Percentiles rank a stretch among this genome's conserved stretches.
Conservation (phyloP, 192 early-diverging fungal species). For the Linnemannia hyalina region DNA sequence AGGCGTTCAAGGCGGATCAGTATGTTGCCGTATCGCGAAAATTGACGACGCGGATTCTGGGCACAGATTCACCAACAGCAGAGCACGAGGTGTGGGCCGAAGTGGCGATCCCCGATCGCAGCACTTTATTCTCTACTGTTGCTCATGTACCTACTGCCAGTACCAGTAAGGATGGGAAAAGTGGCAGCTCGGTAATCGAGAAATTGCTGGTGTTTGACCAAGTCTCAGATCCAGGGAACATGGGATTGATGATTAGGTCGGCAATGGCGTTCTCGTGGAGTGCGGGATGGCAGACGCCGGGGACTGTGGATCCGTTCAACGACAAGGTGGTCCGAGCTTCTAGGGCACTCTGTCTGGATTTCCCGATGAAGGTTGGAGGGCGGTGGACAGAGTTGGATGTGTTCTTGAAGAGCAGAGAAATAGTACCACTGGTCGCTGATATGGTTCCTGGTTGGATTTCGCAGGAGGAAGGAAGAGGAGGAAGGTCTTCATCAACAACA, state of each 20-base stretch:
- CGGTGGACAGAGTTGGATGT: slow-evolving; percentile 19
- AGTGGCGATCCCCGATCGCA: slow-evolving; percentile 54
- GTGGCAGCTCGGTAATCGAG: background rate
- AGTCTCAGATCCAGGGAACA: slow-evolving; percentile 60
- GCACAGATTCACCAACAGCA: slow-evolving; percentile 55
- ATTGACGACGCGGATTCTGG: slow-evolving; percentile 59
- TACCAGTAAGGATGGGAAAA: background rate
- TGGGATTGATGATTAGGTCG: slow-evolving; percentile 62
- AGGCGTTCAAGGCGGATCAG: slow-evolving; percentile 48
- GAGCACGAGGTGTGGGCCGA: slow-evolving; percentile 65
- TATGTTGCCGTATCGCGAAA: slow-evolving; percentile 57
- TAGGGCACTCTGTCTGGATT: slow-evolving; percentile 54
- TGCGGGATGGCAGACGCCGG: slow-evolving; percentile 47
- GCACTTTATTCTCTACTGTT: slow-evolving; percentile 11
- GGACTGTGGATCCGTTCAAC: slow-evolving; percentile 62
- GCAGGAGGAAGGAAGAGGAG: background rate
- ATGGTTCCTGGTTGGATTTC: slow-evolving; percentile 48
- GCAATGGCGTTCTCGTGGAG: slow-evolving; percentile 63
- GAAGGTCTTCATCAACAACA: background rate
- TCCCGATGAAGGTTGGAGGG: slow-evolving; percentile 32
- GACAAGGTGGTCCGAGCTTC: slow-evolving; percentile 63
- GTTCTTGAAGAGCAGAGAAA: slow-evolving; percentile 25
- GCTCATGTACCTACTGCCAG: background rate
- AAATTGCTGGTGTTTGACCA: slow-evolving; percentile 59
- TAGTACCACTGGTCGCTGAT: slow-evolving; percentile 62